Evolutionary conservation across 768 basidiomycete genomes (phyloP).

Genomic region (Russula compacta): DNA sequence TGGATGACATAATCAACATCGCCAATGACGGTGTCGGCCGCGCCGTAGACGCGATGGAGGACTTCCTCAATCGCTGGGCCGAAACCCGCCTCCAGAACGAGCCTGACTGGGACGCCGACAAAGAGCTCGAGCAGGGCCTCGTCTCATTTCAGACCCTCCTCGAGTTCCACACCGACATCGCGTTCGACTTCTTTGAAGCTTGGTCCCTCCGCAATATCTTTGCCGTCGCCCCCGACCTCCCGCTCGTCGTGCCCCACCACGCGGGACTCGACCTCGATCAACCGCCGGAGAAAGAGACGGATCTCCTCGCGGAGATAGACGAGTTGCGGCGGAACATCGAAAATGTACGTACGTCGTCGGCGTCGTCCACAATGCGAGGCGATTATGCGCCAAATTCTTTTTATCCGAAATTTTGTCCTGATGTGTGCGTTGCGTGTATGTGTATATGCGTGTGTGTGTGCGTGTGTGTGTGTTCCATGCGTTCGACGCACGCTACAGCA

Average conservation of each 20-base stretch:
- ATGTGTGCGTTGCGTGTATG: no score
- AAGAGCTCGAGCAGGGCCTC: conserved; percentile 71
- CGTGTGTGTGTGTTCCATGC: no score
- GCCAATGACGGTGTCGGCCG: conserved; percentile 72
- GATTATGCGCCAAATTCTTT: no score
- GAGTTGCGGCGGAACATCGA: conserved; percentile 57
- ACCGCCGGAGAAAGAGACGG: conserved; percentile 41
- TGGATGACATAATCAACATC: conserved; percentile 81
- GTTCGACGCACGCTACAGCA: conserved; percentile 35
- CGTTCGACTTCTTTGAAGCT: conserved; percentile 86
- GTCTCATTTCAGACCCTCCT: conserved; percentile 84
- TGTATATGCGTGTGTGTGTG: no score
- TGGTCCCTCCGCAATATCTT: conserved; percentile 89
- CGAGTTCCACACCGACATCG: conserved; percentile 81
- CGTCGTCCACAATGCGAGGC: no score
- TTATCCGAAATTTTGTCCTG: no score
- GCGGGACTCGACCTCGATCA: conserved; percentile 53
- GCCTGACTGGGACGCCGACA: conserved; percentile 48
- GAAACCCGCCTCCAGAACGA: conserved; percentile 46
- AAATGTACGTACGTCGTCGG: conserved; percentile 40
- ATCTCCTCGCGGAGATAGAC: conserved; percentile 59
- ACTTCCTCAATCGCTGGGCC: conserved; percentile 66
- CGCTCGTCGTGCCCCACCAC: conserved; percentile 71
- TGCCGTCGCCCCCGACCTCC: conserved; percentile 57
- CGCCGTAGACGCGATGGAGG: conserved; percentile 72